Base-by-base conservation (phyloP, 768 basidiomycete species). In the Suillus plorans region DNA sequence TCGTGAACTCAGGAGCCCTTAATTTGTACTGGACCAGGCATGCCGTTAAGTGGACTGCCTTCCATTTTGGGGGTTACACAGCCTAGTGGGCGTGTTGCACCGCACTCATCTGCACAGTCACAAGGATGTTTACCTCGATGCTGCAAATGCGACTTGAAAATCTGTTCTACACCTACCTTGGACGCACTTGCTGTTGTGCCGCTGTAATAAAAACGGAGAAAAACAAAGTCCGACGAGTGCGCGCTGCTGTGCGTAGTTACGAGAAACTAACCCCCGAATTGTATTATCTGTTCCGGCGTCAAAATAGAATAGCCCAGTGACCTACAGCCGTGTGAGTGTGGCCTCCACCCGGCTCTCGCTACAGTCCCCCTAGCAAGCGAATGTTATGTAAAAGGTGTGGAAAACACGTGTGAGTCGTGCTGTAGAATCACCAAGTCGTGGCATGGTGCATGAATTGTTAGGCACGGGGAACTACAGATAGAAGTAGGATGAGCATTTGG, bases 401-500 rank as follows among this genome's bases (percentile, higher is more conserved):
- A 20, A 31, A 31, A 31, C 10, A 28, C 31, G 18, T 55, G 53
- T 55, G 10, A 55, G 31, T 34, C 53, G 31, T 28, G 76, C 76
- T 39, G 76, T 55, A 16, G 67, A 66, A 34, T 61, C 55, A 44
- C 73, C 73, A 18, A 71, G 66, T 39, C 65, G 67, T 62, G 31
- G 76, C 77, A 45, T 25, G 75, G 1, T 31, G 28, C 52, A 31
- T 28, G 28, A 31, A 31, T 31, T 52, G 16, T 52, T 18, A 28
- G 16, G 50, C 50, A 28, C 28, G 34, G 12, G 53, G 53, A 55
- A 37, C 53, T 34, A 55, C 31, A 36, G 12, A 53, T 31, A 52
- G 63, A 34, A 41, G 22, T 59, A 67, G 49, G 66, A 36, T 47
- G 66, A 80, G 80, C 85, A 90, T 83, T 90, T 90, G 70, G 87